phyloP scores from a whole-genome alignment of 192 early-diverging fungal genomes.

The Dissophora globulifera region DNA sequence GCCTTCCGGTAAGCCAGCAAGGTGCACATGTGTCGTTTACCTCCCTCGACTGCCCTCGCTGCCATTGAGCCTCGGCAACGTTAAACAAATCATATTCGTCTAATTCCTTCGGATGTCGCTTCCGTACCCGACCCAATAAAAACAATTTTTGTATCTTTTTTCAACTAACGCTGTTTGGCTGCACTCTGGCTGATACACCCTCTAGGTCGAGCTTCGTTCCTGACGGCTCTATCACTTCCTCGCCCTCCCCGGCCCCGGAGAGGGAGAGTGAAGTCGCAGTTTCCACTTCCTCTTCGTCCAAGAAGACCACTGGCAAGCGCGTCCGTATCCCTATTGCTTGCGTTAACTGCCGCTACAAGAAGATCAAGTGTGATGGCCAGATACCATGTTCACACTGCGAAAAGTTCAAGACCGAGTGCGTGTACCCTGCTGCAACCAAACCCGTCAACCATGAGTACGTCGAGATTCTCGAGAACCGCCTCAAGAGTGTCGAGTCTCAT shows the following conservation, averaged over 20 bases:
- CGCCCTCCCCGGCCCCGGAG: constrained; percentile 16
- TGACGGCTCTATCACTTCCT: background rate
- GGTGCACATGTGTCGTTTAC: no score
- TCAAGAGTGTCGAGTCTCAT: constrained; percentile 39
- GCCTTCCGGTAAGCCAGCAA: background rate
- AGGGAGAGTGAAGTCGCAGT: background rate
- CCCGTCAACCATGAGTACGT: constrained; percentile 45
- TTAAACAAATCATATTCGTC: constrained; percentile 1
- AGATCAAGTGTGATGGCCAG: constrained; percentile 57
- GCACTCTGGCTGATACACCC: no score
- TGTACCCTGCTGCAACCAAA: constrained; percentile 45
- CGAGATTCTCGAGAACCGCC: constrained; percentile 38
- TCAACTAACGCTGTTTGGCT: no score
- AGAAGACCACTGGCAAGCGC: constrained; percentile 17
- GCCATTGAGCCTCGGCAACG: no score
- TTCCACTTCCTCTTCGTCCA: background rate
- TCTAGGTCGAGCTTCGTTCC: background rate
- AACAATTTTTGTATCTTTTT: background rate
- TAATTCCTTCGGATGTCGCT: constrained; percentile 27
- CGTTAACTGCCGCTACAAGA: constrained; percentile 53
- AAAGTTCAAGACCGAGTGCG: constrained; percentile 23
- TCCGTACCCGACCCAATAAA: constrained; percentile 8
- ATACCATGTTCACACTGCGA: constrained; percentile 54
- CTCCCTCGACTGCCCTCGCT: no score
- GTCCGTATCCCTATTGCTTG: constrained; percentile 55